Evolutionary conservation across 805 yeast genomes (phyloP).

Genomic region (Ogataea pilisensis): DNA sequence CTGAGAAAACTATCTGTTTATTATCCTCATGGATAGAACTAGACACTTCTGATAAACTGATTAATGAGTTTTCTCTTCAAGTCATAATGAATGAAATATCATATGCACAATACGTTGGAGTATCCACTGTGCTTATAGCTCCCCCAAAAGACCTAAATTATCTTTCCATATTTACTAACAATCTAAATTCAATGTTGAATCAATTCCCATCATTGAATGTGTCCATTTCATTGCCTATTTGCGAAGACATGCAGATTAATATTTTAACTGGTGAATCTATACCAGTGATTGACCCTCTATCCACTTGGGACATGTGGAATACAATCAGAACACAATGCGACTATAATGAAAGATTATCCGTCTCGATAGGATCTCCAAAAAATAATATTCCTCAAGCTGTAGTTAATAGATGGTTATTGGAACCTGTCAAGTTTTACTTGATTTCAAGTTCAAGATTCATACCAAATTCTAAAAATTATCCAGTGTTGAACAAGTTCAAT

Average conservation of each 20-base stretch:
- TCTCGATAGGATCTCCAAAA: constrained; percentile 73
- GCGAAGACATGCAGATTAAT: constrained; percentile 36
- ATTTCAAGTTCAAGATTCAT: constrained; percentile 54
- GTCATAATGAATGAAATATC: constrained; percentile 55
- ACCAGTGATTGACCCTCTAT: constrained; percentile 39
- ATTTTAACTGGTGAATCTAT: constrained; percentile 20
- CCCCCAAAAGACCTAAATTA: constrained; percentile 60
- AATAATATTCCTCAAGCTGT: constrained; percentile 47
- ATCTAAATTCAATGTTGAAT: constrained; percentile 26
- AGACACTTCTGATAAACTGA: constrained; percentile 46
- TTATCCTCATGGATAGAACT: constrained; percentile 69
- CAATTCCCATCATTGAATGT: constrained; percentile 33
- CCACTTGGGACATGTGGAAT: constrained; percentile 77
- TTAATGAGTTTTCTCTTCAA: constrained; percentile 52
- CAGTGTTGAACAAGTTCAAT: constrained; percentile 57
- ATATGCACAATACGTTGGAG: constrained; percentile 56
- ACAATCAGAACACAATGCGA: constrained; percentile 53
- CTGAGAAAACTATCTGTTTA: constrained; percentile 45
- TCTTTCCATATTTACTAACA: constrained; percentile 46
- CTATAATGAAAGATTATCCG: constrained; percentile 54
- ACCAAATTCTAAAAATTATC: constrained; percentile 56
- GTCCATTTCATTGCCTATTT: constrained; percentile 47
- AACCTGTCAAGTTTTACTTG: constrained; percentile 57
- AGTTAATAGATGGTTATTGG: constrained; percentile 60
- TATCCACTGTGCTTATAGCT: constrained; percentile 51